Conservation (phyloP, 2,329 filamentous ascomycete genomes). For the Dactylellina leptospora region DNA sequence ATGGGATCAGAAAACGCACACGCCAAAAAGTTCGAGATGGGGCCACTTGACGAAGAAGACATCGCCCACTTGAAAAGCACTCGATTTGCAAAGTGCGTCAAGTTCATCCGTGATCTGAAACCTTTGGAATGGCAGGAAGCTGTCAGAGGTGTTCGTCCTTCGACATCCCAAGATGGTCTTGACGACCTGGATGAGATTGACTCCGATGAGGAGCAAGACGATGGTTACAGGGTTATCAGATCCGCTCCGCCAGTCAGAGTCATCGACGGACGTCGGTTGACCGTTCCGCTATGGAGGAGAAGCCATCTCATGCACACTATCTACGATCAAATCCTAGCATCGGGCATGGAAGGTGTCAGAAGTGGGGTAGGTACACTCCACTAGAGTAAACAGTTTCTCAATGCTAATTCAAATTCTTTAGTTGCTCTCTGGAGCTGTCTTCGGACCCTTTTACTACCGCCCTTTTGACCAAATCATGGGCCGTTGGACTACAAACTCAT, state of each 20-base stretch:
- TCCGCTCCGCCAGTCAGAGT: conserved; percentile 13
- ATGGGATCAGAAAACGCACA: conserved; percentile 38
- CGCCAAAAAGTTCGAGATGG: conserved; percentile 49
- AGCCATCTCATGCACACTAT: conserved; percentile 46
- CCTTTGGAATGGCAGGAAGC: conserved; percentile 46
- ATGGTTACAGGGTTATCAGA: conserved; percentile 42
- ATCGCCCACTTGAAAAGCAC: conserved; percentile 31
- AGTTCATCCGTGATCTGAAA: conserved; percentile 36
- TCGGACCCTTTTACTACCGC: conserved; percentile 49
- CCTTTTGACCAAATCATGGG: conserved; percentile 51
- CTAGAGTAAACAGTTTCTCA: neutral
- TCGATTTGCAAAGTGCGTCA: conserved; percentile 46
- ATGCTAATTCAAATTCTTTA: conserved; percentile 7
- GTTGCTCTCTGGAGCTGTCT: conserved; percentile 42
- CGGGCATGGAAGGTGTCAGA: conserved; percentile 39
- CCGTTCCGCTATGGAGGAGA: conserved; percentile 38
- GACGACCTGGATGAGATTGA: conserved; percentile 35
- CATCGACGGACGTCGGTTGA: conserved; percentile 29
- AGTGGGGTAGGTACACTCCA: conserved; percentile 30
- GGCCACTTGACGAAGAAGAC: conserved; percentile 42
- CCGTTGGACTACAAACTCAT: conserved; percentile 49
- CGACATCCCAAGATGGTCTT: conserved; percentile 16
- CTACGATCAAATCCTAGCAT: conserved; percentile 42
- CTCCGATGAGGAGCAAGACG: conserved; percentile 49
- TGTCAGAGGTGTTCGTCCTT: conserved; percentile 33